Evolutionary conservation across 2,329 filamentous ascomycete genomes (phyloP).

Genomic region (Penicillium sp.): DNA sequence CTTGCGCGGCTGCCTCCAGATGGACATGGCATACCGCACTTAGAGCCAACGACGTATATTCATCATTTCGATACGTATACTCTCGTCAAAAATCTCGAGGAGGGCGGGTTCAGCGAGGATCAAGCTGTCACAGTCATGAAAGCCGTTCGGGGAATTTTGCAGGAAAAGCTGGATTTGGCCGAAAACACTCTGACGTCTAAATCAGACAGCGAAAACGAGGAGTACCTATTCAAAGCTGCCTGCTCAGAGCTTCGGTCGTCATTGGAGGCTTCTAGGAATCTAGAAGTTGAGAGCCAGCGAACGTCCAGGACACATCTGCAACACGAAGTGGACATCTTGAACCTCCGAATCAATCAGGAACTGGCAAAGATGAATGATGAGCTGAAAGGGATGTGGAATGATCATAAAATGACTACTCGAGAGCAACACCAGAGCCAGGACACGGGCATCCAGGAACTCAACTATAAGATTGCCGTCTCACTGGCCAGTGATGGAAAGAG

Average conservation of each 20-base stretch:
- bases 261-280: slow-evolving; percentile 70
- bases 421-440: slow-evolving; percentile 85
- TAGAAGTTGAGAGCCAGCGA: slow-evolving; percentile 74
- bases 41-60: slow-evolving; percentile 70
- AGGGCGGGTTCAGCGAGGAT: slow-evolving; percentile 64
- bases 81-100: slow-evolving; percentile 73
- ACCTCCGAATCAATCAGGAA: slow-evolving; percentile 81
- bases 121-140: slow-evolving; percentile 92
- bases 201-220: slow-evolving; percentile 89
- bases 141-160: slow-evolving; percentile 72
- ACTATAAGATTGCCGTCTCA: slow-evolving; percentile 90
- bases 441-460: slow-evolving; percentile 86
- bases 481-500: slow-evolving; percentile 88
- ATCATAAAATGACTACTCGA: slow-evolving; percentile 85
- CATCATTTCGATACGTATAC: slow-evolving; percentile 97
- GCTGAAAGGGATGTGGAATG: slow-evolving; percentile 93
- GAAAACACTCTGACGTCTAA: slow-evolving; percentile 79
- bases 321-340: slow-evolving; percentile 91
- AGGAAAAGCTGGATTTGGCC: slow-evolving; percentile 75
- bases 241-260: slow-evolving; percentile 89
- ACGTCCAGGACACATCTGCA: slow-evolving; percentile 81
- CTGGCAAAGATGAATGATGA: slow-evolving; percentile 78
- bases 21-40: slow-evolving; percentile 57
- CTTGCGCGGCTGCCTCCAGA: slow-evolving; percentile 26
- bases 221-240: slow-evolving; percentile 88